Evolutionary conservation across 768 basidiomycete genomes (phyloP).

Genomic region (Russula earlei): DNA sequence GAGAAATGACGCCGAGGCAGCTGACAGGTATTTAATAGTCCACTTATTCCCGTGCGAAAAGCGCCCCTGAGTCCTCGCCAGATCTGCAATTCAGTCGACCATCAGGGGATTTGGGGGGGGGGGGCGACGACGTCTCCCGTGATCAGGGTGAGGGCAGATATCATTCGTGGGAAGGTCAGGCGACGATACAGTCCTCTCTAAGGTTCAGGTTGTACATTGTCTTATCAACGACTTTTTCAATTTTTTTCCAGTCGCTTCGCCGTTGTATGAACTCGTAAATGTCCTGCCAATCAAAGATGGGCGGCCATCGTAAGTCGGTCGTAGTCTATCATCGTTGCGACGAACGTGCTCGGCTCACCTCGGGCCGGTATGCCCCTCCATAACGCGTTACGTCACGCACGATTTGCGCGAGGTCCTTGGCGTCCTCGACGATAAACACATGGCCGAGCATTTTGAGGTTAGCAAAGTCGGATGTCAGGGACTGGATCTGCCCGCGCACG

Average conservation of each 20-base stretch:
- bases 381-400: constrained; percentile 93
- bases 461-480: constrained; percentile 83
- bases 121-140: not conserved
- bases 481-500: constrained; percentile 42
- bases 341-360: constrained; percentile 41
- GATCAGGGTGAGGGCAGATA: not conserved
- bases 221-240: constrained; percentile 92
- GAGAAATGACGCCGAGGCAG: constrained; percentile 3
- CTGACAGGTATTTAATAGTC: constrained; percentile 10
- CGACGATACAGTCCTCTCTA: constrained; percentile 77
- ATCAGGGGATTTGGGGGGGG: not conserved
- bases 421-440: constrained; percentile 91
- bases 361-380: constrained; percentile 89
- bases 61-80: not conserved
- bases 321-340: not conserved
- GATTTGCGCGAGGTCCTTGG: constrained; percentile 93
- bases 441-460: constrained; percentile 96
- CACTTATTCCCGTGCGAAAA: constrained; percentile 1
- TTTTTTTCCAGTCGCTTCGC: constrained; percentile 96
- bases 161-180: constrained; percentile 19
- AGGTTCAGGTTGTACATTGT: constrained; percentile 91
- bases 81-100: not conserved
- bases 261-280: constrained; percentile 95
- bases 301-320: not conserved
- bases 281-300: constrained; percentile 39